phyloP scores from a whole-genome alignment of 208 protist species.

The Herpetomonas tarakana region DNA sequence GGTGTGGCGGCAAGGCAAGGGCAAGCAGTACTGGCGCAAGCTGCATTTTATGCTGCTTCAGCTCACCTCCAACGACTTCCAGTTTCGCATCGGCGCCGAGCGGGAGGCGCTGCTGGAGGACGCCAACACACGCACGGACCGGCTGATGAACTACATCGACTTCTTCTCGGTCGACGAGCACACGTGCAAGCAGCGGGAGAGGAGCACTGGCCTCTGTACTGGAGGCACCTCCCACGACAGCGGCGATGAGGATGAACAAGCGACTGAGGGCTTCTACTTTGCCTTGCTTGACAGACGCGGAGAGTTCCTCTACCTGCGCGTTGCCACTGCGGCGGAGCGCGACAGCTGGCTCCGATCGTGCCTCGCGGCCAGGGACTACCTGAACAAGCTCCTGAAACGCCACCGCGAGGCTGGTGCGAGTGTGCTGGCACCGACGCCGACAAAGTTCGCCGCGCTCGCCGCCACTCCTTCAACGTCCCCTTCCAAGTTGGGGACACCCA shows the following conservation, averaged over 20 bases:
- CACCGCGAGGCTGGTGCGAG: no score
- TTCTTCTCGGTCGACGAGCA: background rate
- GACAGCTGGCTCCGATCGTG: background rate
- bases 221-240: background rate
- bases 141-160: background rate
- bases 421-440: no score
- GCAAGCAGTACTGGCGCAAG: background rate
- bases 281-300: background rate
- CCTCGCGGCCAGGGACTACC: background rate
- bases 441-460: no score
- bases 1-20: background rate
- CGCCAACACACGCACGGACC: background rate
- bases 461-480: no score
- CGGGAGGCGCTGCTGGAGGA: background rate
- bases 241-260: background rate
- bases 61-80: background rate
- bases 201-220: no score
- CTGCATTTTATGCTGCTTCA: background rate
- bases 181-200: no score
- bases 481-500: no score
- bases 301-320: background rate
- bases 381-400: background rate
- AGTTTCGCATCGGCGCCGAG: background rate
- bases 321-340: background rate
- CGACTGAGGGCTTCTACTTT: background rate